Conservation (phyloP, 2,329 filamentous ascomycete genomes). For the Helotiales sp. region DNA sequence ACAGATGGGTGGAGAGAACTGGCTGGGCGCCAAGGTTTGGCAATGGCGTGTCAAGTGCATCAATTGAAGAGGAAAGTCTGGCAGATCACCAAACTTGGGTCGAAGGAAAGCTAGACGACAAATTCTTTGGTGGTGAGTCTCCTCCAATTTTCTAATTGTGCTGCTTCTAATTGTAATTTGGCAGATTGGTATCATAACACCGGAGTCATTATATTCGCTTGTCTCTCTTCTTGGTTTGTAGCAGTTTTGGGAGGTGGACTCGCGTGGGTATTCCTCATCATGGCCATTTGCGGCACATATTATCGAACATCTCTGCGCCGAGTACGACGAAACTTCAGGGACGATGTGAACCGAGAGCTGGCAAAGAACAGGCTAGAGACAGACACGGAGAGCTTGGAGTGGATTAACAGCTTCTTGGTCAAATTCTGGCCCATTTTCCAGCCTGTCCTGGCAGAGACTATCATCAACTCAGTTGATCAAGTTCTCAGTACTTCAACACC, state of each 20-base stretch:
- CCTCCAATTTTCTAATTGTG: background rate
- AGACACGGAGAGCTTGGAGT: slow-evolving; percentile 91
- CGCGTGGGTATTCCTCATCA: slow-evolving; percentile 90
- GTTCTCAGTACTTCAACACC: slow-evolving; percentile 92
- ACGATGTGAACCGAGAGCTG: slow-evolving; percentile 90
- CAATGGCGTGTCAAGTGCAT: slow-evolving; percentile 57
- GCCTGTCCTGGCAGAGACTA: slow-evolving; percentile 87
- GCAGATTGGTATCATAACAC: slow-evolving; percentile 98
- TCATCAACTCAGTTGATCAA: slow-evolving; percentile 94
- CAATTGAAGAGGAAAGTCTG: slow-evolving; percentile 65
- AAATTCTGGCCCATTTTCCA: slow-evolving; percentile 99
- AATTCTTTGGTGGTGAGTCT: slow-evolving; percentile 80
- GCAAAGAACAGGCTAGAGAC: slow-evolving; percentile 85
- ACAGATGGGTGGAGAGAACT: slow-evolving; percentile 61
- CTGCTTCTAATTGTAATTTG: slow-evolving; percentile 22
- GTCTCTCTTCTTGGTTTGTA: slow-evolving; percentile 86
- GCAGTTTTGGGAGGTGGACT: slow-evolving; percentile 89
- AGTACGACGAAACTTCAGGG: slow-evolving; percentile 92
- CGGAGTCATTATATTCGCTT: slow-evolving; percentile 91
- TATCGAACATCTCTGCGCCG: slow-evolving; percentile 94
- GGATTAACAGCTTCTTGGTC: slow-evolving; percentile 98
- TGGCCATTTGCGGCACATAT: slow-evolving; percentile 91
- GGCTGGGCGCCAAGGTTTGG: slow-evolving; percentile 92
- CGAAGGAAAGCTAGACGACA: slow-evolving; percentile 83
- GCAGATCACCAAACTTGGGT: slow-evolving; percentile 88